Base-by-base conservation (phyloP, 1,139 yeast species). In the Pichia sp. region DNA sequence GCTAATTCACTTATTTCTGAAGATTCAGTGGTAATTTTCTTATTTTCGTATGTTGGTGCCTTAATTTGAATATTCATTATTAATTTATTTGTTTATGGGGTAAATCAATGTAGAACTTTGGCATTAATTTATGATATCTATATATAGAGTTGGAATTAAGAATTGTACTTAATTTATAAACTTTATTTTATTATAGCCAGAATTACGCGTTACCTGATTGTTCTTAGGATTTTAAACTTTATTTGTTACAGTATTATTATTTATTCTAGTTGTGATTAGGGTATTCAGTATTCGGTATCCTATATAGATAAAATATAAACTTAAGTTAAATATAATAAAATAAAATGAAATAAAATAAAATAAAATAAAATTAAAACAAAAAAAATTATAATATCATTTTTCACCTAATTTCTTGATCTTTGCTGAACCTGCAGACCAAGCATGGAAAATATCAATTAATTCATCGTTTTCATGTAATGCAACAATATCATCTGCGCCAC, bases 401-500 rank as follows among this genome's bases (percentile, higher is more conserved):
- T 30, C 12, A 11, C 37, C 76, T 24, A 73, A 63, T 58, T 73
- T 78, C 50, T 67, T 69, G n/a, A 78, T 80, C 47, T 70, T 69
- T 42, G 80, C 65, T 39, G 66, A 68, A 53, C 74, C 73, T 5
- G 72, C 74, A n/a, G 86, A 86, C 94, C 94, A 85, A 27, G 66
- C 63, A 43, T 65, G 68, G 60, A 85, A 67, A 49, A 63, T 65
- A 4, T 65, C 65, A 30, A 73, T 68, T 50, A 87, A 69, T 43
- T 64, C 66, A 37, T 80, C 82, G 3, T 70, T 67, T 26, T 69
- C 69, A 57, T 87, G 92, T 51, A 86, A 67, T 37, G 67, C 72
- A 31, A 66, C 69, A 60, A 92, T 78, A 51, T 87, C 97, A 63
- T 89, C 97, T 44, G 79, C 77, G 2, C 92, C 94, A 32, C 92